Conservation (phyloP, 2,329 filamentous ascomycete species). For the Fusarium phyllophilum region DNA sequence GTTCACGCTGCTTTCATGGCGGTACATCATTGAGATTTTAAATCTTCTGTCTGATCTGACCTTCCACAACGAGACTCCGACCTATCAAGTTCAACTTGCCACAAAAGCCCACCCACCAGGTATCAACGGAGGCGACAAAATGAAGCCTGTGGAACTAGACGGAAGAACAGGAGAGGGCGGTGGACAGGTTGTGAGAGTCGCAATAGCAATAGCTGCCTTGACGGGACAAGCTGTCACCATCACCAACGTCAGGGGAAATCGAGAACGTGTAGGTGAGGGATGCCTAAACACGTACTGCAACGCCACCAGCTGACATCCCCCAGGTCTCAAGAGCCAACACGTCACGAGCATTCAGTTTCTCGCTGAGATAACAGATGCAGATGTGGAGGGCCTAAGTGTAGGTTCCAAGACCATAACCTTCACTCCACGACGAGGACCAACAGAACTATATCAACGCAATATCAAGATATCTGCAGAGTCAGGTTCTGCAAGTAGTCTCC, state of each 20-base stretch:
- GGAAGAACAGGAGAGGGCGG: conserved; percentile 70
- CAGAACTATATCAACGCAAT: conserved; percentile 53
- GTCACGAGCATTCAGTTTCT: conserved; percentile 66
- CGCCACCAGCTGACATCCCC: conserved; percentile 2
- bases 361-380: conserved; percentile 61
- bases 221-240: conserved; percentile 64
- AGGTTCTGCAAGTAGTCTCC: conserved; percentile 62
- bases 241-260: conserved; percentile 65
- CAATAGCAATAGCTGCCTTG: conserved; percentile 65
- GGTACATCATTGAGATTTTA: neutral
- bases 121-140: conserved; percentile 9
- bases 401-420: conserved; percentile 64
- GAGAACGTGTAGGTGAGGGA: conserved; percentile 49
- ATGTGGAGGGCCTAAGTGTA: conserved; percentile 60
- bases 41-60: conserved; percentile 3
- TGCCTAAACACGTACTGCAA: neutral
- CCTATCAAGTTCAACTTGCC: conserved; percentile 15
- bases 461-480: conserved; percentile 62
- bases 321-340: conserved; percentile 71
- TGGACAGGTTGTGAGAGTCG: conserved; percentile 68
- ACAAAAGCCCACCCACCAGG: neutral
- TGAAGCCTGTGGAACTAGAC: conserved; percentile 60
- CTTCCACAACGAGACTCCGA: neutral
- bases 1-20: conserved; percentile 5
- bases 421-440: conserved; percentile 52